Evolutionary conservation across 306 rosid species (phyloP), one percentile per base, ranked within the genome.

Genomic region (Cucumis cinereus): DNA sequence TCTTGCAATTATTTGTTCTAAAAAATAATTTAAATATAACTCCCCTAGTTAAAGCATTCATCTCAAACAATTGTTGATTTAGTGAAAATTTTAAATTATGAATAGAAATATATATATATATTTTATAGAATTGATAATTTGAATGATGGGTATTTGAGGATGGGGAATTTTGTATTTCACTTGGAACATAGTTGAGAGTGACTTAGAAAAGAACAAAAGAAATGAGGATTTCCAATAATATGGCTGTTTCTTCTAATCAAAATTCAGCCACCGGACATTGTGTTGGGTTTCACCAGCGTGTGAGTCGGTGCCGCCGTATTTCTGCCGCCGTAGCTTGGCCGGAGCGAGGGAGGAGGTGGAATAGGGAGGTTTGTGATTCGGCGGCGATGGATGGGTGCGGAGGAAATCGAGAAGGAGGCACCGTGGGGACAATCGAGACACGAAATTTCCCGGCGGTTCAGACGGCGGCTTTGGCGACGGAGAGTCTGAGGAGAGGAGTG

Each of bases 331-430:
- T 57, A 57, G 1, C 38, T 13, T 67, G 35, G 36, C 35, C 17
- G 53, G 35, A n/a, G 54, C 33, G 54, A 16, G 33, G 54, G 54
- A 4, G 71, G 40, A 59, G 38, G n/a, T 59, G 66, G 45, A 22
- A 24, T 7, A 24, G 47, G 47, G 49, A 33, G 71, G 45, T 80
- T 60, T 86, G 93, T 82, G 77, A 82, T 13, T 84, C 82, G 78
- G 81, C 83, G 81, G 90, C 89, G 35, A 89, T 94, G 91, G 90
- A 94, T 56, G 98, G 98, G 7, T 87, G 93, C 86, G 64, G 41
- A 60, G 83, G 81, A 30, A 30, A 3, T 30, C 35, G 4, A 81
- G 86, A 80, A 10, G 9, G 69, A 77, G 50, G 79, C 23, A 8
- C 84, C 90, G 79, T 90, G 7, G 91, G 86, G 11, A 91, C 82